Conservation (phyloP, 2,329 filamentous ascomycete genomes). For the Epichloe hybrida region DNA sequence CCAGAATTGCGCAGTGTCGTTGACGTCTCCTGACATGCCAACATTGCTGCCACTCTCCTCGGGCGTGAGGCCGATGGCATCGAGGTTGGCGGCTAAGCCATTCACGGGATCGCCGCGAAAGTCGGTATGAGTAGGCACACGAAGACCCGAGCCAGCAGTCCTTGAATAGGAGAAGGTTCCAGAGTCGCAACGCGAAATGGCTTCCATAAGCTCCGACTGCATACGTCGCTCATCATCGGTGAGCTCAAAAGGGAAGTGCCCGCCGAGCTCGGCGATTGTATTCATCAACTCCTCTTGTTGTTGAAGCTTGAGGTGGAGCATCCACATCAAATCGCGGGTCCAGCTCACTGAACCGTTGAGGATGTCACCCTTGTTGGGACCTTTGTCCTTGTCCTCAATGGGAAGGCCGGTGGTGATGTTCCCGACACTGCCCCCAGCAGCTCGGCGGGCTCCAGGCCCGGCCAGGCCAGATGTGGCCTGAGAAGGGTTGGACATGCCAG, state of each 20-base stretch:
- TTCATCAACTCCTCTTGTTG: constrained; percentile 81
- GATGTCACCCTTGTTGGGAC: constrained; percentile 96
- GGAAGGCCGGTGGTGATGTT: constrained; percentile 89
- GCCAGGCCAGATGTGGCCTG: constrained; percentile 78
- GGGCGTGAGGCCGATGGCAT: constrained; percentile 24
- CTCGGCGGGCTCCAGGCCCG: constrained; percentile 69
- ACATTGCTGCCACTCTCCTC: constrained; percentile 24
- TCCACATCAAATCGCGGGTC: constrained; percentile 97
- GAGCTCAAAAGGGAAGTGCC: constrained; percentile 61
- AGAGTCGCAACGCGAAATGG: constrained; percentile 66
- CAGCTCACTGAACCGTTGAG: constrained; percentile 94
- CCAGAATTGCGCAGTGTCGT: constrained; percentile 45
- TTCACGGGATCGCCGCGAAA: constrained; percentile 67
- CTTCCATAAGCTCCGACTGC: constrained; percentile 82
- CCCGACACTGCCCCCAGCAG: constrained; percentile 52
- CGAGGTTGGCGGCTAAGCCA: constrained; percentile 23
- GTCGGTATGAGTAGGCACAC: constrained; percentile 89
- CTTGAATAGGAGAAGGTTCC: constrained; percentile 75
- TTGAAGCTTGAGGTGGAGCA: constrained; percentile 76
- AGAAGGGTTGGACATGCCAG: constrained; percentile 53
- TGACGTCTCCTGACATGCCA: constrained; percentile 30
- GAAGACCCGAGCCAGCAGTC: constrained; percentile 67
- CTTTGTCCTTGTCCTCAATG: constrained; percentile 94
- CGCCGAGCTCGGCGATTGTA: constrained; percentile 57
- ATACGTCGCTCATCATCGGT: constrained; percentile 91